Evolutionary conservation across 306 rosid species (phyloP).

Genomic region (Casuarina cunninghamiana): DNA sequence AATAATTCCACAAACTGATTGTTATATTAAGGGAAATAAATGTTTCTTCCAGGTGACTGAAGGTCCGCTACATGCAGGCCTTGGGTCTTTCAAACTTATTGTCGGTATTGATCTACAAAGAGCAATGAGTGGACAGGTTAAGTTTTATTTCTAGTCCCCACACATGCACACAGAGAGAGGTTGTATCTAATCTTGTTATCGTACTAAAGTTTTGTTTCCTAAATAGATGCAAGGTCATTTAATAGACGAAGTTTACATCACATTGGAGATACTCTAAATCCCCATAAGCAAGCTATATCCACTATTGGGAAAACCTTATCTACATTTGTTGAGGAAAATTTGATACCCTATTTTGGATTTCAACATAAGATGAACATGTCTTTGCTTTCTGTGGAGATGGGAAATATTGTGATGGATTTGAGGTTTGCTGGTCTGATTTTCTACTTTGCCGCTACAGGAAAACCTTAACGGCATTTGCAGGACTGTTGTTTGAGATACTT

Average conservation of each 20-base stretch:
- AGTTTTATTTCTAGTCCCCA: slow-evolving; percentile 3
- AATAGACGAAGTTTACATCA: slow-evolving; percentile 78
- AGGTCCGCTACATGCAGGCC: slow-evolving; percentile 91
- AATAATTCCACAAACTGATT: neutral
- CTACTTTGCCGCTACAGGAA: slow-evolving; percentile 70
- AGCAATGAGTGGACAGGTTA: slow-evolving; percentile 99
- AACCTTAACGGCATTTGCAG: slow-evolving; percentile 83
- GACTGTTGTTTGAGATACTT: slow-evolving; percentile 36
- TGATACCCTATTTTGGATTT: slow-evolving; percentile 94
- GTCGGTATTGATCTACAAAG: slow-evolving; percentile 93
- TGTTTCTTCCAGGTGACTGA: slow-evolving; percentile 62
- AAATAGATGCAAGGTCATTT: slow-evolving; percentile 63
- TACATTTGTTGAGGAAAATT: slow-evolving; percentile 84
- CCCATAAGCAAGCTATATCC: slow-evolving; percentile 92
- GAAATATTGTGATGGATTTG: slow-evolving; percentile 81
- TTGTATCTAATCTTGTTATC: slow-evolving; percentile 30
- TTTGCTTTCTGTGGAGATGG: slow-evolving; percentile 80
- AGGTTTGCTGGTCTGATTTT: too few species aligned
- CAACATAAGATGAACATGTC: slow-evolving; percentile 89
- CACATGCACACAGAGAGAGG: neutral
- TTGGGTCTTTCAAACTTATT: slow-evolving; percentile 93
- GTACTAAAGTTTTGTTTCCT: slow-evolving; percentile 39
- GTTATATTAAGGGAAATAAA: neutral
- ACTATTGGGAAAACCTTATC: slow-evolving; percentile 89
- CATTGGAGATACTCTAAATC: slow-evolving; percentile 68